Evolutionary conservation across 1,139 yeast species (phyloP), one percentile per base, ranked within the genome.

Genomic region (Saccharomycopsis hybrid): DNA sequence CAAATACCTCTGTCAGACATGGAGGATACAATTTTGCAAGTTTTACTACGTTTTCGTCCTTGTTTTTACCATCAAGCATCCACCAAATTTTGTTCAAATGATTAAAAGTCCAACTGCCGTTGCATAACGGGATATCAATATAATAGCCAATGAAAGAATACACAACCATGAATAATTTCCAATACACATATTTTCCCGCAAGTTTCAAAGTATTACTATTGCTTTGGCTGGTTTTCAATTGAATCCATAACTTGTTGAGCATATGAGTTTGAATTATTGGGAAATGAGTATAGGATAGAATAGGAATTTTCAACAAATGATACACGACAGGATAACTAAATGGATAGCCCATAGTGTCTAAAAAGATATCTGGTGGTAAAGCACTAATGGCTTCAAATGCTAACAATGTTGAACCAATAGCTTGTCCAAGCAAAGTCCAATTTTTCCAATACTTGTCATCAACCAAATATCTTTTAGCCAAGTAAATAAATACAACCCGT

Each of bases 331-430:
- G 85, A 63, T 89, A 89, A 33, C 84, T 71, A 51, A 92, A 92
- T 0, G 98, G 97, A 54, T 87, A 79, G 0, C 98, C 98, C 75
- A 88, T 84, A 1, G 98, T 90, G 62, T 94, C 98, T 36, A 92
- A 73, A 80, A 90, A 89, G n/a, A 89, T 74, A 64, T 92, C 97
- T 0, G 97, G 97, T 5, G 84, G 73, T 41, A 87, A 72, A 57
- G 74, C 76, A 55, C 70, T 67, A 53, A 88, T 63, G 0, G 96
- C 96, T 62, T 86, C 94, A 49, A 79, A 68, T 0, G 87, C 78
- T 43, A 92, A 69, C 25, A 83, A 56, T 8, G 79, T 62, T 1
- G 95, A 80, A 1, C 97, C 97, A 18, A 88, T 50, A 2, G 95
- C 86, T 68, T 94, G 98, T 27, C 96, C 95, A 3, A 87, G 59